These are phyloP conservation scores for Tetrahymena thermophila DNA, from an alignment of 73 alveolate species.

Conservation along the genomic window DNA sequence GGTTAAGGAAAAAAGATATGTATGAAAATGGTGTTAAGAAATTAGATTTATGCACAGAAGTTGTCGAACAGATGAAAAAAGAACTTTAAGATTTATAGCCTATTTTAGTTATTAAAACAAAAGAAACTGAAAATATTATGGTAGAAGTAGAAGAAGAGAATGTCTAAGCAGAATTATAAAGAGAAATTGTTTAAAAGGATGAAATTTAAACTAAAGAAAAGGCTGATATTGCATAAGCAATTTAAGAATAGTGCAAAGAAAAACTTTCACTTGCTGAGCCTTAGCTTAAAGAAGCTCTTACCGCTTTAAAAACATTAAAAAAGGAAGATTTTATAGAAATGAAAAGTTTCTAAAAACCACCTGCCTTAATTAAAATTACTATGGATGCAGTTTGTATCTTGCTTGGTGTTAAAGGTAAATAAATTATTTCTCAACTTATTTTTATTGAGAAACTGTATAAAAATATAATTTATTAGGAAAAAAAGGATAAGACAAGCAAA, in stretches of 20 bases:
- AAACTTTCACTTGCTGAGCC: constrained; percentile 88
- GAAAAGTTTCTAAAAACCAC: constrained; percentile 90
- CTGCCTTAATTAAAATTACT: constrained; percentile 78
- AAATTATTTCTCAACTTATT: not conserved
- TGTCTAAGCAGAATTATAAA: constrained; percentile 78
- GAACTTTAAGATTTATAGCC: constrained; percentile 89
- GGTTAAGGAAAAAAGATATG: constrained; percentile 55
- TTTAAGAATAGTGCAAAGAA: constrained; percentile 79
- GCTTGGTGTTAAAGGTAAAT: constrained; percentile 57
- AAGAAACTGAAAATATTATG: constrained; percentile 81
- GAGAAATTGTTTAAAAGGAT: constrained; percentile 73
- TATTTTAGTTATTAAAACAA: constrained; percentile 77
- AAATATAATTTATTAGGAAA: not conserved
- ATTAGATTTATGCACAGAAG: constrained; percentile 75
- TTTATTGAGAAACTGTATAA: too few relatives aligned
- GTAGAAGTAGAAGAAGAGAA: constrained; percentile 77
- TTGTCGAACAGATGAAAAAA: constrained; percentile 80
- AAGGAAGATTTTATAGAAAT: constrained; percentile 84
- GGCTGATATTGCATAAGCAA: constrained; percentile 77
- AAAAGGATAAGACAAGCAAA: constrained; percentile 12
- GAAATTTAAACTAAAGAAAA: constrained; percentile 80
- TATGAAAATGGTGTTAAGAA: constrained; percentile 84
- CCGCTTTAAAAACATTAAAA: constrained; percentile 78
- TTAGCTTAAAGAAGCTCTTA: constrained; percentile 79
- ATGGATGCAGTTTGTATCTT: constrained; percentile 79